Evolutionary conservation across 2,329 filamentous ascomycete genomes (phyloP).

Genomic region (Colletotrichum horii): DNA sequence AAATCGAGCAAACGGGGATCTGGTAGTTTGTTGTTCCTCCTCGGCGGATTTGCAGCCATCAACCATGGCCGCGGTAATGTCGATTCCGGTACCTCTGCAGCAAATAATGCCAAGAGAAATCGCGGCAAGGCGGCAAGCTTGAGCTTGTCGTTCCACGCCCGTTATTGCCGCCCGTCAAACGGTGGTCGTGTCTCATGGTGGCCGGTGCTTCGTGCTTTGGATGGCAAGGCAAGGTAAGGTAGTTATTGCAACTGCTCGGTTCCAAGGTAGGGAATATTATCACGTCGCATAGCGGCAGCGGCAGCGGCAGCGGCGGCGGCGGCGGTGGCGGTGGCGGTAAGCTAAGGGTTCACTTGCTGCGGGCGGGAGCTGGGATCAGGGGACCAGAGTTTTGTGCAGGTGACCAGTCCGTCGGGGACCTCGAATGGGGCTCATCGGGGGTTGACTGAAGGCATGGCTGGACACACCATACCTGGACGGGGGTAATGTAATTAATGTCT

Average conservation of each 20-base stretch:
- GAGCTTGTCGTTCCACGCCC: background rate
- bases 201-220: background rate
- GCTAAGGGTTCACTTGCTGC: background rate
- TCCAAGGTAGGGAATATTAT: background rate
- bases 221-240: background rate
- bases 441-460: conserved; percentile 36
- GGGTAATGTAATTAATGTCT: conserved; percentile 42
- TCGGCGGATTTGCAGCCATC: background rate
- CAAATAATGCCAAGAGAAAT: background rate
- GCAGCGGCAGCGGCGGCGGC: background rate
- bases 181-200: background rate
- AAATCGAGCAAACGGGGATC: background rate
- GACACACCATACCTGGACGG: conserved; percentile 34
- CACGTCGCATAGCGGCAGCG: background rate
- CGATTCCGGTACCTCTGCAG: no score
- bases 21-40: conserved; percentile 1
- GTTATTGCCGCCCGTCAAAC: background rate
- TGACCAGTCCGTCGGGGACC: background rate
- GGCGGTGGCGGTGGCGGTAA: background rate
- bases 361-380: conserved; percentile 7
- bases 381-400: background rate
- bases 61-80: background rate
- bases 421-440: background rate
- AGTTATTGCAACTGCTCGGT: background rate
- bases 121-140: conserved; percentile 7